Conservation (phyloP, 441 rosid species). For the Populus trichocarpa region DNA sequence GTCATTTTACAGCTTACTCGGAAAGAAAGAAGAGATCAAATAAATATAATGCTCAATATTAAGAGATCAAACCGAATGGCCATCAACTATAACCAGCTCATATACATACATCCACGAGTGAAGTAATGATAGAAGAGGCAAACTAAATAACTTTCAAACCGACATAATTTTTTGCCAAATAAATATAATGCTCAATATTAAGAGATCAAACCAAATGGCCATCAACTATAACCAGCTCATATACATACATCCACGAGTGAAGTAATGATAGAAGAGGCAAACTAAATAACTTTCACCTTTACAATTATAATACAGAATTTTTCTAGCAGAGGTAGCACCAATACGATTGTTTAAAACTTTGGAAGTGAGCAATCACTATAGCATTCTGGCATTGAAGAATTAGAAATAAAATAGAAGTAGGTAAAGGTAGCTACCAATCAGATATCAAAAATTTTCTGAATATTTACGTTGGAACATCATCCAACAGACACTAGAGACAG, state of each 20-base stretch:
- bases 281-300: not conserved
- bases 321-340: not conserved
- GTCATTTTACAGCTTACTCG: constrained; percentile 5
- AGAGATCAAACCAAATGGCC: not conserved
- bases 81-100: not conserved
- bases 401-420: too few relatives aligned
- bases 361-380: not conserved
- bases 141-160: not conserved
- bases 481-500: not conserved
- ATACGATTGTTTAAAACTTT: not conserved
- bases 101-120: not conserved
- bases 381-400: not conserved
- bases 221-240: not conserved
- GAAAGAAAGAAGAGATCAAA: not conserved
- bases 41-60: not conserved
- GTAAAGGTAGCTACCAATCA: not conserved
- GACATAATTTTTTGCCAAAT: not conserved
- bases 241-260: not conserved
- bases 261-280: not conserved
- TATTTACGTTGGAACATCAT: not conserved
- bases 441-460: not conserved
- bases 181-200: not conserved
- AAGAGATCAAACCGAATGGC: not conserved
- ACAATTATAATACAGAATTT: not conserved
- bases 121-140: not conserved